Evolutionary conservation across 768 basidiomycete species (phyloP).

Genomic region (Pulveroboletus sp.): DNA sequence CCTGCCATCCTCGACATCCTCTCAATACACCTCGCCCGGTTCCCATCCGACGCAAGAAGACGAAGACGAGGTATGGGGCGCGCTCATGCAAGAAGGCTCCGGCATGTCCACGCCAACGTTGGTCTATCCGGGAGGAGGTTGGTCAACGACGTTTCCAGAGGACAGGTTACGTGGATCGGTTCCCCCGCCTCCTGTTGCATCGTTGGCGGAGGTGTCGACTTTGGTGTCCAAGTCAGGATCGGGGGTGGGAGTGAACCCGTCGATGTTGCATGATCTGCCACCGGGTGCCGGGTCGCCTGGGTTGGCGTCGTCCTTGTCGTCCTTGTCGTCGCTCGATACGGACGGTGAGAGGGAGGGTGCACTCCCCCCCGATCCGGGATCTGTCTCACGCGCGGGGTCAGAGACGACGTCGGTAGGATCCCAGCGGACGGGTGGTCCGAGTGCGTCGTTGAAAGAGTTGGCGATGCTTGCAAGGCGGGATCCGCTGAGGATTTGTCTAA

Average conservation of each 20-base stretch:
- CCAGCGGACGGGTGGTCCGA: conserved; percentile 16
- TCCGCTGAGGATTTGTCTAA: conserved; percentile 9
- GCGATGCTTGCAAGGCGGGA: conserved; percentile 12
- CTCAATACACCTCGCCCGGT: conserved; percentile 12
- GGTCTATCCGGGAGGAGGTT: no score
- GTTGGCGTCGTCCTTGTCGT: no score
- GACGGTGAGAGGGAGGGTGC: not conserved
- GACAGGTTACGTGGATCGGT: no score
- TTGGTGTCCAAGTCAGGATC: no score
- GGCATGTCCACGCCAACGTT: conserved; percentile 8
- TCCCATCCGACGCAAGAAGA: conserved; percentile 4
- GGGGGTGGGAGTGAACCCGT: no score
- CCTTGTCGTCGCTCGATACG: conserved; percentile 17
- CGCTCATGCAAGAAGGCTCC: conserved; percentile 17
- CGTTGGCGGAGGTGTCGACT: no score
- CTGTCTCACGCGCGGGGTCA: not conserved
- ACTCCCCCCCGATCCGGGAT: not conserved
- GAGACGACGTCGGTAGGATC: not conserved
- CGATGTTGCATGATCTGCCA: conserved; percentile 4
- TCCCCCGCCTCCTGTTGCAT: conserved; percentile 1
- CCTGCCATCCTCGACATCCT: not conserved
- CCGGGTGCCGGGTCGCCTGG: no score
- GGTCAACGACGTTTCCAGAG: no score
- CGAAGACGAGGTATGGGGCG: conserved; percentile 21
- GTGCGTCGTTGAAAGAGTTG: conserved; percentile 19